Base-by-base conservation (phyloP, 768 basidiomycete genomes). In the Mycena capillaripes region DNA sequence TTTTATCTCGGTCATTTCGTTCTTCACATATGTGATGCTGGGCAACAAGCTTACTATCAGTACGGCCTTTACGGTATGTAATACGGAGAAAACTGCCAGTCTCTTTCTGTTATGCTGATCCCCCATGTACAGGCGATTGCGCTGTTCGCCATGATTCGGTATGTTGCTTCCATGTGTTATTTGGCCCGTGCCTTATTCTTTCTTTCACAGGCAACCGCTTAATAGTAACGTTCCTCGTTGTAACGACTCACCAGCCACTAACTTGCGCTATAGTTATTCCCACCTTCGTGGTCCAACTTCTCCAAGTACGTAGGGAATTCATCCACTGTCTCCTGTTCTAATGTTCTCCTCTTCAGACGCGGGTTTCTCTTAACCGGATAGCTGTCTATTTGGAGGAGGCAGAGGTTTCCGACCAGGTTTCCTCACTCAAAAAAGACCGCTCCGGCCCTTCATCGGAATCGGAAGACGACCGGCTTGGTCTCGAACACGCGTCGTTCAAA, bases 141-240 rank as follows among this genome's bases (percentile, higher is more conserved):
- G 0, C 80, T 97, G 46, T 97, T 97, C 81, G 86, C 86, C 65
- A 97, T 98, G 96, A 86, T 98, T 76, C 87, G 90, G 89, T 72
- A 17, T 44, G 58, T 89, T 76, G 21, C 82, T 73, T 70, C 21
- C 46, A 1, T 30, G 3, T 19, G 5, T 27, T 6, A 11, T 25
- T 38, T 46, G 42, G 46, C 9, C 63, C 7, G 29, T 70, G 48
- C 44, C 36, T 29, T 52, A 48, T 40, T 71, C 21, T 32, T 48
- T 42, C 27, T 36, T 32, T 32, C 7, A 17, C 57, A 71, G 70
- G 14, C 69, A 71, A 55, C 73, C 73, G 23, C 62, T 74, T 46
- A 71, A 74, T 19, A 21, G 73, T 71, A n/a, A 30, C 21, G n/a
- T 44, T 36, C 17, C 17, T 34, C 17, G 8, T 44, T 23, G 21